These are phyloP conservation scores for Zygosaccharomyces rouxii DNA, from an alignment of 805 yeast genomes.

Conservation along the genomic window DNA sequence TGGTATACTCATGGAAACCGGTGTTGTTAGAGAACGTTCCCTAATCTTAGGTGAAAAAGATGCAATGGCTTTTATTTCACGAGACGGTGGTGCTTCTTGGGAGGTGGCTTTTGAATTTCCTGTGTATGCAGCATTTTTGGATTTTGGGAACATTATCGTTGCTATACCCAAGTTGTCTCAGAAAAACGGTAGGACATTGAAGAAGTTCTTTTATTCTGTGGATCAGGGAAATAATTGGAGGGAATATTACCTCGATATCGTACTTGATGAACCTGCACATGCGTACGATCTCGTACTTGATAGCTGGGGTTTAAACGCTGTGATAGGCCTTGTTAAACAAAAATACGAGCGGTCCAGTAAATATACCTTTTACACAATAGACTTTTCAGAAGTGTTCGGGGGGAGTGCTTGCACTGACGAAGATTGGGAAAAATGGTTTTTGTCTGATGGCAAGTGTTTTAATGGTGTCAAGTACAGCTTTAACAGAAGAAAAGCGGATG, in stretches of 20 bases:
- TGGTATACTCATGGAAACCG: slow-evolving; percentile 37
- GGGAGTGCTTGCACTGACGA: slow-evolving; percentile 38
- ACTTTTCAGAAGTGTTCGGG: slow-evolving; percentile 52
- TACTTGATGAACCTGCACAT: slow-evolving; percentile 34
- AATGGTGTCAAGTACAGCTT: slow-evolving; percentile 64
- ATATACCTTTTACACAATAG: slow-evolving; percentile 39
- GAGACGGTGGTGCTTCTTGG: slow-evolving; percentile 77
- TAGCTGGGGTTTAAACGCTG: slow-evolving; percentile 64
- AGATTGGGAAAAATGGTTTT: slow-evolving; percentile 61
- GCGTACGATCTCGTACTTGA: slow-evolving; percentile 40
- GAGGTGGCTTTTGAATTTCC: slow-evolving; percentile 47
- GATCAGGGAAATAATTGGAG: slow-evolving; percentile 72
- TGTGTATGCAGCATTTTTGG: slow-evolving; percentile 58
- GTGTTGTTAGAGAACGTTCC: slow-evolving; percentile 15
- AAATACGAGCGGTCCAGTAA: slow-evolving; percentile 11
- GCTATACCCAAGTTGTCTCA: slow-evolving; percentile 48
- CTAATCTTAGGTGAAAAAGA: slow-evolving; percentile 2
- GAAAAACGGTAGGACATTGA: no score
- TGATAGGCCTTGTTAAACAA: slow-evolving; percentile 52
- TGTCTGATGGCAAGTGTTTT: slow-evolving; percentile 45
- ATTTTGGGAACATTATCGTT: slow-evolving; percentile 66
- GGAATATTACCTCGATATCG: slow-evolving; percentile 44
- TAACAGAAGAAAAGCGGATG: slow-evolving; percentile 56
- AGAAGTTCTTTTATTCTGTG: slow-evolving; percentile 46
- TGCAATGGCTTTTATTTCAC: slow-evolving; percentile 53